Conservation (phyloP, 1,284 basidiomycete genomes). For the Ustilago crameri region DNA sequence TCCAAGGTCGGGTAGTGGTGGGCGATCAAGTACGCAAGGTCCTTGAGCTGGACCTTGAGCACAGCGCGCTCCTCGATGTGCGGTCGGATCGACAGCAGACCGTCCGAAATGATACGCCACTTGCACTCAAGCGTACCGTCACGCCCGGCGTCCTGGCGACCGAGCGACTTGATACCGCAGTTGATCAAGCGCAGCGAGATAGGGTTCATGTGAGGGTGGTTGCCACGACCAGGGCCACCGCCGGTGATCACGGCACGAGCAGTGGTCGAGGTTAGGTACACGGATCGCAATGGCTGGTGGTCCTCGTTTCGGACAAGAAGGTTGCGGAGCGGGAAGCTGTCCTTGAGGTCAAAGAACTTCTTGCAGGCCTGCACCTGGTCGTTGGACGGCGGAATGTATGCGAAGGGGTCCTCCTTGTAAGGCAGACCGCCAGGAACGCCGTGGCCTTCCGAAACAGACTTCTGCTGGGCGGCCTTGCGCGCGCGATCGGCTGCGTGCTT, state of each 20-base stretch:
- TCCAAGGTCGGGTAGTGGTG: constrained; percentile 61
- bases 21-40: constrained; percentile 74
- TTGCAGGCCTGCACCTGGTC: constrained; percentile 70
- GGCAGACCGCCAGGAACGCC: constrained; percentile 62
- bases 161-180: constrained; percentile 84
- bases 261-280: constrained; percentile 88
- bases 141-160: constrained; percentile 72
- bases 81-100: constrained; percentile 82
- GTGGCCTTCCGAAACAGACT: constrained; percentile 38
- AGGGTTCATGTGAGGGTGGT: constrained; percentile 72
- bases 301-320: constrained; percentile 87
- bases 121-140: constrained; percentile 71
- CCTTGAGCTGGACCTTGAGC: constrained; percentile 74
- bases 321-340: constrained; percentile 80
- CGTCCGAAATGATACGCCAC: constrained; percentile 83
- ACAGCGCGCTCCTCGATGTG: constrained; percentile 78
- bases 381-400: constrained; percentile 54
- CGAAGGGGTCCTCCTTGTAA: constrained; percentile 64
- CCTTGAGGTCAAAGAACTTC: constrained; percentile 78
- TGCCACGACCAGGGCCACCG: constrained; percentile 72
- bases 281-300: constrained; percentile 80
- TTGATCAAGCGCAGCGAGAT: constrained; percentile 85
- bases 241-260: constrained; percentile 78
- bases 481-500: constrained; percentile 58
- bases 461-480: constrained; percentile 42